Conservation (phyloP, 345 rosid genomes). For the Dipteronia sinensis region DNA sequence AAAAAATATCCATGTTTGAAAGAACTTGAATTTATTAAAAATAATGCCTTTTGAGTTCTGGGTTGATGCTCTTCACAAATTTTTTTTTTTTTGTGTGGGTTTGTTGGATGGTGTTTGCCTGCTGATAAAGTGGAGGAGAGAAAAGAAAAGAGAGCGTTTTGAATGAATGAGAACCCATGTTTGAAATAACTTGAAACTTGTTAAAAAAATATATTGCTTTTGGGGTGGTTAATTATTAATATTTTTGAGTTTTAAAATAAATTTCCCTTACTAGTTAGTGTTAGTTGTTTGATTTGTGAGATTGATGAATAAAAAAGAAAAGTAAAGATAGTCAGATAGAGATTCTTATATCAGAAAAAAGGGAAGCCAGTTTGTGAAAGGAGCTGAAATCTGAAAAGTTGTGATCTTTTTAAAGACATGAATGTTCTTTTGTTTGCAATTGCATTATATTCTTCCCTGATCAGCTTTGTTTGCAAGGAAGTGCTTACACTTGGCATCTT, state of each 20-base stretch:
- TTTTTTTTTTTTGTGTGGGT: background rate
- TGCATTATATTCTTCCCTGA: background rate
- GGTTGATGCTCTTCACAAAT: background rate
- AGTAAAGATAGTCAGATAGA: background rate
- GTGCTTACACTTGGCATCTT: background rate
- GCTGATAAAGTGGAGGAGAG: background rate
- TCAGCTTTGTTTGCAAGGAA: background rate
- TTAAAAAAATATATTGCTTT: background rate
- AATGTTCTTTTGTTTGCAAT: background rate
- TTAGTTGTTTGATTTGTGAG: background rate
- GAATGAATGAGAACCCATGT: background rate
- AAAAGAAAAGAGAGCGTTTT: background rate
- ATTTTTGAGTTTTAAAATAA: background rate
- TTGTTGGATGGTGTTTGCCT: background rate
- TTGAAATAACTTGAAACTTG: background rate
- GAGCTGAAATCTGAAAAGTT: background rate
- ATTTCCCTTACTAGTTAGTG: background rate
- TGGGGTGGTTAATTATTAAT: background rate
- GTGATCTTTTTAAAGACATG: background rate
- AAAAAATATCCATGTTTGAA: background rate
- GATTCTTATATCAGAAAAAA: background rate
- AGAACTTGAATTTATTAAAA: background rate
- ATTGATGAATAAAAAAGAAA: background rate
- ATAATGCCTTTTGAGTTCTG: background rate
- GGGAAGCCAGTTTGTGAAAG: background rate